Evolutionary conservation across 1,284 basidiomycete species (phyloP).

Genomic region (Rhodotorula sp.): DNA sequence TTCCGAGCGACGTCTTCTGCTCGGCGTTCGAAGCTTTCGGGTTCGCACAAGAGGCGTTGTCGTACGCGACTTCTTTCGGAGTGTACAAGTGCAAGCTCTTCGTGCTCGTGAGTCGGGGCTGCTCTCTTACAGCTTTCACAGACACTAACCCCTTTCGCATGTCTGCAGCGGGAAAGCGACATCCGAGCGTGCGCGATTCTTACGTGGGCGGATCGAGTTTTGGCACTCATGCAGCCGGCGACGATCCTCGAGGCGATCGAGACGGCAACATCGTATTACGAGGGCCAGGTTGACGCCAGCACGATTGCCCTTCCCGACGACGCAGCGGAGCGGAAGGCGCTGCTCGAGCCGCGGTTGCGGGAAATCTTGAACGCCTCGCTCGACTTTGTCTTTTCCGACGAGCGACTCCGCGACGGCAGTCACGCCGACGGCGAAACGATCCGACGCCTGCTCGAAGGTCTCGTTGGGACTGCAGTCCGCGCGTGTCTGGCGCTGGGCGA

Average conservation of each 20-base stretch:
- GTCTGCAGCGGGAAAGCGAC: constrained; percentile 53
- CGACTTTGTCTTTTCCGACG: constrained; percentile 88
- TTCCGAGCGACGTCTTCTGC: constrained; percentile 46
- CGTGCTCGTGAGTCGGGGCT: constrained; percentile 75
- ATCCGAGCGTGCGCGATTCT: constrained; percentile 80
- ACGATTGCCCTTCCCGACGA: constrained; percentile 79
- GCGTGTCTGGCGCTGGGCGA: constrained; percentile 79
- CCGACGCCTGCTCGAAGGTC: constrained; percentile 80
- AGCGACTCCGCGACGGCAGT: constrained; percentile 84
- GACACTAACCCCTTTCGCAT: too few species aligned
- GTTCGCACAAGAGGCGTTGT: not conserved
- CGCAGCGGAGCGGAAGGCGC: constrained; percentile 57
- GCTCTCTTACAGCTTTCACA: too few species aligned
- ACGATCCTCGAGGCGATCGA: constrained; percentile 90
- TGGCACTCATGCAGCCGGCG: constrained; percentile 76
- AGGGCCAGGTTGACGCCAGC: constrained; percentile 76
- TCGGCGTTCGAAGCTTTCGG: constrained; percentile 15
- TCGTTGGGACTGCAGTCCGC: constrained; percentile 76
- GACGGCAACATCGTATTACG: constrained; percentile 76
- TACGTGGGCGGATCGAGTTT: constrained; percentile 92
- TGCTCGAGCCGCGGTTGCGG: constrained; percentile 73
- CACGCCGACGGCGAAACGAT: constrained; percentile 86
- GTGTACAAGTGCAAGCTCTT: constrained; percentile 89
- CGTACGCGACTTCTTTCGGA: constrained; percentile 58
- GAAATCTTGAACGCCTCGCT: constrained; percentile 85